Conservation (phyloP, 2,329 filamentous ascomycete genomes). For the Fusarium sp. region DNA sequence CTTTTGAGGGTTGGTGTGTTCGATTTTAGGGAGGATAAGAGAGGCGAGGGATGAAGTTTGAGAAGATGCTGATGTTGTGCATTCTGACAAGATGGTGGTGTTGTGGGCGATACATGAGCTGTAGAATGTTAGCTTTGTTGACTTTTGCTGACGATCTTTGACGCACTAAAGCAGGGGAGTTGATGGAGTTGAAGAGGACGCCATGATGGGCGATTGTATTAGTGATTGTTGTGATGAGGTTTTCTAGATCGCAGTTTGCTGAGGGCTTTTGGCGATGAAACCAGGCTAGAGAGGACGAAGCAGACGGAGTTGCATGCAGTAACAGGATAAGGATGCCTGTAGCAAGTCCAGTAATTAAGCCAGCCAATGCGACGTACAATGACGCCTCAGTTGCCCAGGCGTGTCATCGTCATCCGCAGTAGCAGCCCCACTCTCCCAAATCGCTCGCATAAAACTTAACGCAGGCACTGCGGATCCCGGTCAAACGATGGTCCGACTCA, state of each 20-base stretch:
- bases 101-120: slow-evolving; percentile 96
- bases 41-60: slow-evolving; percentile 89
- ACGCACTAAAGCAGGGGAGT: slow-evolving; percentile 80
- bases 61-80: slow-evolving; percentile 85
- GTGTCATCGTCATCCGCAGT: slow-evolving; percentile 38
- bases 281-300: slow-evolving; percentile 4
- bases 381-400: slow-evolving; percentile 31
- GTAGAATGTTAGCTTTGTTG: slow-evolving; percentile 18
- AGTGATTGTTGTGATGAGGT: neutral
- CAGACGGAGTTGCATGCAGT: slow-evolving; percentile 1
- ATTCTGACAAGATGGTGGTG: slow-evolving; percentile 91
- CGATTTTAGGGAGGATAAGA: slow-evolving; percentile 94
- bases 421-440: slow-evolving; percentile 29
- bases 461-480: slow-evolving; percentile 21
- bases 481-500: slow-evolving; percentile 36
- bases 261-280: neutral
- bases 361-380: slow-evolving; percentile 27
- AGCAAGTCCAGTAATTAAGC: neutral
- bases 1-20: slow-evolving; percentile 82
- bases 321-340: neutral
- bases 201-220: slow-evolving; percentile 61
- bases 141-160: neutral
- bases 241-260: neutral
- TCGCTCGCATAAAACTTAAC: neutral
- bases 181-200: slow-evolving; percentile 74